Evolutionary conservation across 1,284 basidiomycete genomes (phyloP), one percentile per base, ranked within the genome.

Genomic region (Dichomitus squalens): DNA sequence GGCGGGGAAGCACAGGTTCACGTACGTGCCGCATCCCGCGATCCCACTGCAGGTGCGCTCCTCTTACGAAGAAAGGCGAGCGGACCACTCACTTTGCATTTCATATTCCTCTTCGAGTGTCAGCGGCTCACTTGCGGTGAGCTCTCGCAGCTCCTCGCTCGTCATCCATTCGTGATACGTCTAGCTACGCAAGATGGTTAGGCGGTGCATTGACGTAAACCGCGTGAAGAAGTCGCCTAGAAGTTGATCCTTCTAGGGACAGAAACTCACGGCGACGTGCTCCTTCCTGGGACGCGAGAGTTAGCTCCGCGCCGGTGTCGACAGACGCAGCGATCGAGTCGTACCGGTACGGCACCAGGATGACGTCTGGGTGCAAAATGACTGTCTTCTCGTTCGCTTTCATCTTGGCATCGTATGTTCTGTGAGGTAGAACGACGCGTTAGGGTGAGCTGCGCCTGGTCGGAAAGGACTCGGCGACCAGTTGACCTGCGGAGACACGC

Each of bases 91-190:
- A 94, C 93, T 78, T 72, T 98, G 95, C 95, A 98, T 98, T 20
- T 90, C 89, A 63, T 90, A 89, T 69, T 98, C 96, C 69, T 96
- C 86, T 52, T 92, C 87, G 9, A 95, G 75, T 0, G 81, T 84
- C 36, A 98, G 79, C 6, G 88, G 87, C 67, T 97, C 95, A 54
- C 92, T 95, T 1, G 95, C 95, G 0, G 95, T 98, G 33, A 90
- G 78, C 60, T 86, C 81, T 49, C 88, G 83, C 49, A 98, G 76
- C 61, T 86, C 84, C 14, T 84, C 81, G 70, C 86, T 83, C 47
- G 83, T 78, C 96, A 98, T 97, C 96, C 96, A 98, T 66, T 83
- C 80, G 70, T 97, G 88, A 68, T 98, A 98, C 68, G 75, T 89
- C 92, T 95, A 61, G 31, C 49, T 47, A 55, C 29, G 31, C 27